Evolutionary conservation across 2,329 filamentous ascomycete genomes (phyloP).

Genomic region (Penicillium brasilianum): DNA sequence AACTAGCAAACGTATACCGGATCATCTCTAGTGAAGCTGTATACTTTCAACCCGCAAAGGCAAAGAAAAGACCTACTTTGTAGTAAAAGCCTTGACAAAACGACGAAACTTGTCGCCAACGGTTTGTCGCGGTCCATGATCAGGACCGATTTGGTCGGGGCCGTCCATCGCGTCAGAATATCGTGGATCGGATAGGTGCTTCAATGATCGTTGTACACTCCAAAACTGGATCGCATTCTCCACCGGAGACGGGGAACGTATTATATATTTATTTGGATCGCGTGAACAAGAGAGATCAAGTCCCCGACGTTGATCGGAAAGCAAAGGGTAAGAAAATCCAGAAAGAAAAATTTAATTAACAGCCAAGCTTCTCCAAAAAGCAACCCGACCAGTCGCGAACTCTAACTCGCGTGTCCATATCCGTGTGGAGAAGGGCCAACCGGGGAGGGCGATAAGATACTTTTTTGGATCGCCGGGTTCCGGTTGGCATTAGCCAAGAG

Average conservation of each 20-base stretch:
- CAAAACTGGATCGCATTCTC: neutral
- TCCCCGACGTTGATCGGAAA: neutral
- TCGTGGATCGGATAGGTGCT: neutral
- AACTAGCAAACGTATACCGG: neutral
- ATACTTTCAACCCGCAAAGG: neutral
- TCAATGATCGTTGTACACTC: neutral
- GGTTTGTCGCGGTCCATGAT: slow-evolving; percentile 43
- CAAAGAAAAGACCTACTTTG: slow-evolving; percentile 39
- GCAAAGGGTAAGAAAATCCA: neutral
- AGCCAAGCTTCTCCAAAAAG: slow-evolving; percentile 4
- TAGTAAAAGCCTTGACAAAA: slow-evolving; percentile 47
- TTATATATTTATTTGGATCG: neutral
- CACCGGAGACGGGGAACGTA: neutral
- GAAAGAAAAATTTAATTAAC: neutral
- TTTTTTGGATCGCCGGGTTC: neutral
- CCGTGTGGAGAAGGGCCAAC: slow-evolving; percentile 5
- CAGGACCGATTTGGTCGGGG: slow-evolving; percentile 51
- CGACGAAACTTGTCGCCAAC: slow-evolving; percentile 43
- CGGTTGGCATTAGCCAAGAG: slow-evolving; percentile 26
- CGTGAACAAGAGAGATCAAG: neutral
- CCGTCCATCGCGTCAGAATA: slow-evolving; percentile 38
- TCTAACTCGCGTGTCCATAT: slow-evolving; percentile 5
- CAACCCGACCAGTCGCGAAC: slow-evolving; percentile 8
- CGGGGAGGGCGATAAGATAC: slow-evolving; percentile 17
- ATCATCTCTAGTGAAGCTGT: no score